These are phyloP conservation scores for Meyerozyma elateridarum DNA, from an alignment of 1,139 yeast genomes.

Conservation along the genomic window DNA sequence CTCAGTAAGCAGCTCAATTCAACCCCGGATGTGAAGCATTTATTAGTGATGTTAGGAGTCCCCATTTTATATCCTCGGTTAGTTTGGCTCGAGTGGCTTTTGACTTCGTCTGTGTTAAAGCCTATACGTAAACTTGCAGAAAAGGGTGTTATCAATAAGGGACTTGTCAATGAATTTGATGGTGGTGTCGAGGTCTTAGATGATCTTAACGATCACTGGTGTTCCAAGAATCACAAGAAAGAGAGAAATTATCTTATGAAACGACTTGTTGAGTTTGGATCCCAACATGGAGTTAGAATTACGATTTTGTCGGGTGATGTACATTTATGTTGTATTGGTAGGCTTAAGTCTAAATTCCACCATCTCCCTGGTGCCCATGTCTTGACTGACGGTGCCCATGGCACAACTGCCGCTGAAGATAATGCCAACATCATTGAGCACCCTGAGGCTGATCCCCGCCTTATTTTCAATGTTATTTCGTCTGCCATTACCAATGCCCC, in stretches of 20 bases:
- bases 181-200: conserved; percentile 88
- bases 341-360: conserved; percentile 61
- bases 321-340: conserved; percentile 79
- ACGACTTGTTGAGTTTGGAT: conserved; percentile 58
- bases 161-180: conserved; percentile 83
- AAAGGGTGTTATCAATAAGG: conserved; percentile 60
- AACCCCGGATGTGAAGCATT: conserved; percentile 61
- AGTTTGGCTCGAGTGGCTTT: conserved; percentile 79
- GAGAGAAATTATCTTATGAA: conserved; percentile 66
- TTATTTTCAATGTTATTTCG: conserved; percentile 77
- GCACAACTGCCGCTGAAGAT: conserved; percentile 29
- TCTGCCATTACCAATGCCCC: conserved; percentile 92
- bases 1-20: conserved; percentile 49
- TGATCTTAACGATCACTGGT: conserved; percentile 96
- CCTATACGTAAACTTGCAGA: conserved; percentile 70
- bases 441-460: conserved; percentile 68
- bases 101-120: conserved; percentile 54
- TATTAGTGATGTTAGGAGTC: conserved; percentile 82
- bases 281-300: conserved; percentile 59
- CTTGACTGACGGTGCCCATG: conserved; percentile 13
- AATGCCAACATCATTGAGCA: conserved; percentile 36
- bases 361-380: conserved; percentile 29
- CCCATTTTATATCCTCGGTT: conserved; percentile 92
- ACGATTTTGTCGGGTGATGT: conserved; percentile 92
- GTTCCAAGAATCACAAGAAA: conserved; percentile 74